Conservation (phyloP, 2,329 filamentous ascomycete species). For the Colletotrichum sp. region DNA sequence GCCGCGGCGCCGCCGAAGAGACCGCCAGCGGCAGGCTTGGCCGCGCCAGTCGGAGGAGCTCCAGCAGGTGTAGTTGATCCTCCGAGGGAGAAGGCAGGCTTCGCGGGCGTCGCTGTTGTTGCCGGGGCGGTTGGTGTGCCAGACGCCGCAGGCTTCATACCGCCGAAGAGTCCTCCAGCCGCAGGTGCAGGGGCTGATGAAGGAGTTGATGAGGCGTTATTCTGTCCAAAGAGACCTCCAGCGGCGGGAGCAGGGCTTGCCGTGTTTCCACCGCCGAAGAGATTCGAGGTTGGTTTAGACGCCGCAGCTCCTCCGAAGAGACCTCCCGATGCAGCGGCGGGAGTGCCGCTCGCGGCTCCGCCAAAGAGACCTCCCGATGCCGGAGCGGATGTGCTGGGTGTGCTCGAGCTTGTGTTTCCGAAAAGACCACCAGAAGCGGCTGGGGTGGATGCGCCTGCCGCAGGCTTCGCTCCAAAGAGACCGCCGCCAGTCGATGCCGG, state of each 20-base stretch:
- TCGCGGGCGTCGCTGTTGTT: constrained; percentile 46
- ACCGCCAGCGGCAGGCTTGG: constrained; percentile 31
- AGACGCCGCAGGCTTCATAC: constrained; percentile 6
- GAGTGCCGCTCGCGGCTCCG: not conserved
- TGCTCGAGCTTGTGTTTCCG: not conserved
- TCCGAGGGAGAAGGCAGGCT: constrained; percentile 50
- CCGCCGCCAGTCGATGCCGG: constrained; percentile 19
- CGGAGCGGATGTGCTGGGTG: constrained; percentile 21
- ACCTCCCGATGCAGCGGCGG: constrained; percentile 17
- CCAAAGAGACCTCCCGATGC: constrained; percentile 23
- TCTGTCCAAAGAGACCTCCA: constrained; percentile 31
- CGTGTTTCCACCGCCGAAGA: constrained; percentile 26
- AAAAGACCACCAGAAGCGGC: constrained; percentile 13
- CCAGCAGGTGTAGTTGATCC: constrained; percentile 62
- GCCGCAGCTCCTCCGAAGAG: constrained; percentile 22
- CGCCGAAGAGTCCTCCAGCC: constrained; percentile 13
- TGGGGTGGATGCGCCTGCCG: constrained; percentile 7
- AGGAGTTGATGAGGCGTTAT: constrained; percentile 23
- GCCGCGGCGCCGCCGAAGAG: constrained; percentile 32
- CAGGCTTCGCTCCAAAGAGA: constrained; percentile 33
- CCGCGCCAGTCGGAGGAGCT: constrained; percentile 48
- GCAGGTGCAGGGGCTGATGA: constrained; percentile 25
- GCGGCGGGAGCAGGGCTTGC: constrained; percentile 27
- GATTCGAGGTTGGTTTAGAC: constrained; percentile 27
- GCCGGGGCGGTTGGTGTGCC: constrained; percentile 11